Base-by-base conservation (phyloP, 2,329 filamentous ascomycete genomes). In the Pestalotiopsis sp. region DNA sequence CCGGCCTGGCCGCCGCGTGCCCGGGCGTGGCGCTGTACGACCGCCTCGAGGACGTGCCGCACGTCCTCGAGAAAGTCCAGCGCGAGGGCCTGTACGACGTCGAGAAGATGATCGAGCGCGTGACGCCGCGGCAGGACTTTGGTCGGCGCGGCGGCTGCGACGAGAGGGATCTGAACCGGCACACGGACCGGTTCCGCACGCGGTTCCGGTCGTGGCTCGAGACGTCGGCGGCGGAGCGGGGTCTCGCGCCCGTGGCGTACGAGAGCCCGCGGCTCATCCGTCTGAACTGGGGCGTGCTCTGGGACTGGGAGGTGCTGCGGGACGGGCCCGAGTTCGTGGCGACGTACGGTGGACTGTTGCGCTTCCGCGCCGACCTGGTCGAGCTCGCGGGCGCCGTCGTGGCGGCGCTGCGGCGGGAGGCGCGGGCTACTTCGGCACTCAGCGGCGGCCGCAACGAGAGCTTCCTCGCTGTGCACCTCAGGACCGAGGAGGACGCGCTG, bases 291-390 rank as follows among this genome's bases (percentile, higher is more conserved):
- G 82, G 81, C 23, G 81, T 83, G 41, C 78, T 82, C 61, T 83
- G 78, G 77, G 82, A 85, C 69, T 84, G 80, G 79, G 81, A 81
- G 2, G 78, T 83, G 4, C 79, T 78, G 62, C 79, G 80, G n/a
- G 84, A 86, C 70, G 83, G 83, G 0, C 79, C 83, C 1, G 83
- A 84, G 69, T 80, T 85, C 65, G 80, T 77, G 5, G 78, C 81
- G 11, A 81, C 80, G 0, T 85, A 82, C 52, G 81, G 82, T 1
- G 83, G 84, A 66, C 78, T 85, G n/a, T 73, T 84, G 25, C 71
- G 74, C 17, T 71, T 85, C 23, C 81, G 82, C 1, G 74, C 75
- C 12, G 76, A 77, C 52, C 76, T 80, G 0, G 73, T 80, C 14
- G 69, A 72, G 6, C 68, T 78, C 4, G 75, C 73, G 1, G 74